Conservation (phyloP, 345 rosid species). For the Populus tremula region DNA sequence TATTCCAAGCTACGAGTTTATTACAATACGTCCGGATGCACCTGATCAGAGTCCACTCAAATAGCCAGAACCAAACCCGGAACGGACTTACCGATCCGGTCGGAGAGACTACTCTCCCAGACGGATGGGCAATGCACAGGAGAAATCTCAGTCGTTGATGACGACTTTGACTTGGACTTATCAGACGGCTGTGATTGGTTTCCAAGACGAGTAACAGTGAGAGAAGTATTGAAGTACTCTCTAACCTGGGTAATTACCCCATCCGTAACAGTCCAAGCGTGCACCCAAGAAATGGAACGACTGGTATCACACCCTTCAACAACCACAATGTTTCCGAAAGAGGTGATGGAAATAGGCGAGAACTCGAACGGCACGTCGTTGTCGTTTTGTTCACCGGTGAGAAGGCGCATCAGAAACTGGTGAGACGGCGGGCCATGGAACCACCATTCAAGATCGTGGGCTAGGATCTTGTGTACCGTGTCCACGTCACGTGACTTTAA, state of each 20-base stretch:
- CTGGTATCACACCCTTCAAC: constrained; percentile 74
- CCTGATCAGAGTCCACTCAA: constrained; percentile 22
- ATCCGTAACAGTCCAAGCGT: constrained; percentile 93
- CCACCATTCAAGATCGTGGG: constrained; percentile 97
- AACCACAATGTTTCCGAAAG: constrained; percentile 67
- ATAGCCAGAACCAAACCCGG: constrained; percentile 92
- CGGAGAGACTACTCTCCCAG: constrained; percentile 85
- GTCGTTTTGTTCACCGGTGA: constrained; percentile 51
- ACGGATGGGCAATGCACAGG: constrained; percentile 56
- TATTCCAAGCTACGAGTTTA: not conserved
- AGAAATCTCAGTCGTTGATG: constrained; percentile 40
- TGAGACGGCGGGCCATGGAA: constrained; percentile 97
- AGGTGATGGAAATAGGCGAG: constrained; percentile 41
- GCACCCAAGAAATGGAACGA: constrained; percentile 75
- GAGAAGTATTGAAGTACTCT: constrained; percentile 93
- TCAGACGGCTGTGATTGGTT: constrained; percentile 19
- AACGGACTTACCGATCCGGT: constrained; percentile 72
- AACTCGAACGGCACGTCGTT: constrained; percentile 39
- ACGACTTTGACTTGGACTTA: constrained; percentile 1
- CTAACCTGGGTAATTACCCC: constrained; percentile 90
- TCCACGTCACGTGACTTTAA: constrained; percentile 67
- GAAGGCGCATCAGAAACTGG: constrained; percentile 96
- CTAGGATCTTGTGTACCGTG: constrained; percentile 68
- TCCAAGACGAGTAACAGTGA: constrained; percentile 77
- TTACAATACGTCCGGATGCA: constrained; percentile 22